A percentile compares a stretch with the other conserved stretches of the same genome.
Conservation (phyloP, 2,329 filamentous ascomycete species). For the Dichotomopilus funicola region DNA sequence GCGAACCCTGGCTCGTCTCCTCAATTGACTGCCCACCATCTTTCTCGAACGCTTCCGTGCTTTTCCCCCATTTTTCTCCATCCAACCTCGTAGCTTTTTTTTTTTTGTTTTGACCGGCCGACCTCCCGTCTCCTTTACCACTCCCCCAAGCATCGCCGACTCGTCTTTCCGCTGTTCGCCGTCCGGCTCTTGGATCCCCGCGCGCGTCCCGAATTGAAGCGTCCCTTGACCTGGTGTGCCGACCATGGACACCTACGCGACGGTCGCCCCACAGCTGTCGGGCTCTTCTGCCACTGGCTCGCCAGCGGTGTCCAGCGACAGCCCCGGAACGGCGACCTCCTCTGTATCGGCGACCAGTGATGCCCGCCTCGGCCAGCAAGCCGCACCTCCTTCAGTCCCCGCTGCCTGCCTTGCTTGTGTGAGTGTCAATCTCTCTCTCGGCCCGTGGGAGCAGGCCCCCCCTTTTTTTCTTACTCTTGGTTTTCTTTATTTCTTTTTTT, state of each 20-base stretch:
- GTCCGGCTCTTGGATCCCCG: not conserved
- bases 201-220: constrained; percentile 6
- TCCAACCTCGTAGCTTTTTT: too few species aligned
- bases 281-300: constrained; percentile 23
- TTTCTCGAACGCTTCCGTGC: not conserved
- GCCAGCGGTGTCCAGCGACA: constrained; percentile 23
- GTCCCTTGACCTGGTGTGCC: constrained; percentile 13
- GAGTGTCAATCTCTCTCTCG: constrained; percentile 25
- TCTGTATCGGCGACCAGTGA: constrained; percentile 22
- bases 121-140: too few species aligned
- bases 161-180: not conserved
- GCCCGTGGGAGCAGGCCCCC: not conserved
- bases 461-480: constrained; percentile 7
- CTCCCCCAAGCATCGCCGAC: too few species aligned
- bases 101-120: too few species aligned
- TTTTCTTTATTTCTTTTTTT: constrained; percentile 10
- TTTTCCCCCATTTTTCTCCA: too few species aligned
- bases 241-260: constrained; percentile 24
- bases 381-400: constrained; percentile 27
- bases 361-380: constrained; percentile 14
- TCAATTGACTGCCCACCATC: not conserved
- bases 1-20: not conserved
- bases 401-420: constrained; percentile 52
- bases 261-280: constrained; percentile 22
- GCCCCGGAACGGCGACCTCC: constrained; percentile 25